phyloP scores from a whole-genome alignment of 208 protist genomes.

The Blechomonas ayalai region DNA sequence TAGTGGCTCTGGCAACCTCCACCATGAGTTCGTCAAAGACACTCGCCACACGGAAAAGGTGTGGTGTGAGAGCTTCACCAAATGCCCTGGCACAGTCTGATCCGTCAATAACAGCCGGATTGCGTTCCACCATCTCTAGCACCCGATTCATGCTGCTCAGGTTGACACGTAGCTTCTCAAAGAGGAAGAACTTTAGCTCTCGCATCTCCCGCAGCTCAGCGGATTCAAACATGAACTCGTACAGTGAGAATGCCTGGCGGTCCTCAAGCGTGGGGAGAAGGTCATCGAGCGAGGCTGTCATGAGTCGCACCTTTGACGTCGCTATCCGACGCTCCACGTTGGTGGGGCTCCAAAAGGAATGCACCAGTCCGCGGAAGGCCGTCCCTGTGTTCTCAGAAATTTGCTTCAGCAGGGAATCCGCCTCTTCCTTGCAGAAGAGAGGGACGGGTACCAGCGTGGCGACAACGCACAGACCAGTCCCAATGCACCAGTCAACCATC shows the following conservation, averaged over 20 bases:
- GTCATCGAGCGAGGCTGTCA: slow-evolving; percentile 59
- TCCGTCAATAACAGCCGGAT: slow-evolving; percentile 61
- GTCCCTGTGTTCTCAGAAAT: slow-evolving; percentile 61
- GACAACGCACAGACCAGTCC: slow-evolving; percentile 56
- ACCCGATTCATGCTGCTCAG: slow-evolving; percentile 73
- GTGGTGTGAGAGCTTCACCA: slow-evolving; percentile 43
- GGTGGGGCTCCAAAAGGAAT: slow-evolving; percentile 79
- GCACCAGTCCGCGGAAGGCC: slow-evolving; percentile 58
- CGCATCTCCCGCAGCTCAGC: slow-evolving; percentile 58
- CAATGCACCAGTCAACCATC: slow-evolving; percentile 86
- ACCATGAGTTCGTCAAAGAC: slow-evolving; percentile 63
- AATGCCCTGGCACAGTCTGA: slow-evolving; percentile 63
- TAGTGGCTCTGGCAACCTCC: slow-evolving; percentile 37
- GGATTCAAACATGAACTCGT: slow-evolving; percentile 79
- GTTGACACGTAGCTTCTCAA: slow-evolving; percentile 65
- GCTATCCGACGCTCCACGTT: slow-evolving; percentile 83
- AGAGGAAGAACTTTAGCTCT: slow-evolving; percentile 46
- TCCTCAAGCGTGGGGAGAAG: slow-evolving; percentile 49
- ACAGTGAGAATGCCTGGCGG: slow-evolving; percentile 62
- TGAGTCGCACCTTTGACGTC: slow-evolving; percentile 72
- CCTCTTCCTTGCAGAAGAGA: slow-evolving; percentile 58
- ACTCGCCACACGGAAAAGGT: slow-evolving; percentile 41
- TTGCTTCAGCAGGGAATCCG: slow-evolving; percentile 32
- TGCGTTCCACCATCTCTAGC: slow-evolving; percentile 71
- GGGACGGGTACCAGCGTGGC: slow-evolving; percentile 76